A percentile compares a stretch with the other conserved stretches of the same genome.
These are phyloP conservation scores for Tetrahymena elliotti DNA, from an alignment of 73 alveolate genomes.

Conservation along the genomic window DNA sequence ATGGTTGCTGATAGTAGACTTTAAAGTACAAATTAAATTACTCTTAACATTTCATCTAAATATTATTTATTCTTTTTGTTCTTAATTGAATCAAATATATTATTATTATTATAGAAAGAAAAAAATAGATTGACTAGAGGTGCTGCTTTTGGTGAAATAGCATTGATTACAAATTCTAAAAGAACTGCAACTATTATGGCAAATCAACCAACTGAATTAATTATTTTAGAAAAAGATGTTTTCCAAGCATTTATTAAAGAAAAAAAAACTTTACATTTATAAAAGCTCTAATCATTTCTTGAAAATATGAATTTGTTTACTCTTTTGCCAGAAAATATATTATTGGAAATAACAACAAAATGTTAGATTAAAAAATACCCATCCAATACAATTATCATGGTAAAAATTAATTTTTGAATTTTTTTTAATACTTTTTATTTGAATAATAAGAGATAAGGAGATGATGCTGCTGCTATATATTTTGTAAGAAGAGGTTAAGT, in stretches of 20 bases:
- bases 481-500: not conserved
- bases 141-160: constrained; percentile 43
- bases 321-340: not conserved
- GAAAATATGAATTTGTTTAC: not conserved
- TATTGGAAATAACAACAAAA: not conserved
- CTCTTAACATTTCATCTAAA: no score
- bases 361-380: not conserved
- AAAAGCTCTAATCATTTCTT: not conserved
- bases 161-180: constrained; percentile 24
- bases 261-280: not conserved
- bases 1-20: not conserved
- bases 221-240: constrained; percentile 39
- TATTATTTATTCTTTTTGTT: no score
- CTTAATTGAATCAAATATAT: no score
- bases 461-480: not conserved
- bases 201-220: constrained; percentile 17
- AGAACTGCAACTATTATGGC: constrained; percentile 43
- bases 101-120: constrained; percentile 14
- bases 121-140: constrained; percentile 23
- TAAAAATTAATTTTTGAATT: not conserved
- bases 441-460: not conserved
- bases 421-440: not conserved
- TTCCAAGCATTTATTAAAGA: constrained; percentile 15
- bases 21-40: no score
- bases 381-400: not conserved